These are phyloP conservation scores for Erucastrum elatum DNA, from an alignment of 345 rosid genomes.

Conservation along the genomic window DNA sequence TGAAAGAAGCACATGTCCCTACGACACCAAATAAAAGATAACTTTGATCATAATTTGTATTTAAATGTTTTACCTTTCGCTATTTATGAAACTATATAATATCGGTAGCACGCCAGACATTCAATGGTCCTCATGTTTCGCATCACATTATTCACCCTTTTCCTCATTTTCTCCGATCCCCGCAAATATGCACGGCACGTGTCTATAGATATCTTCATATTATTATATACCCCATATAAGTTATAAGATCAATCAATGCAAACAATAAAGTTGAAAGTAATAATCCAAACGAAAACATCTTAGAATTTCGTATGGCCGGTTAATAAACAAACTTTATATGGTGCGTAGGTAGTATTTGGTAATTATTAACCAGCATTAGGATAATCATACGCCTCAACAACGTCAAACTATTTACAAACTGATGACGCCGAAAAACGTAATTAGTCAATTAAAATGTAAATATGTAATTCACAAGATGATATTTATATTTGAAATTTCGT, in stretches of 20 bases:
- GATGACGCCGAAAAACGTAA: too few relatives aligned
- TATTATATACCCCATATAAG: neutral
- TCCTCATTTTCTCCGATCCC: slow-evolving; percentile 34
- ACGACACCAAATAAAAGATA: slow-evolving; percentile 19
- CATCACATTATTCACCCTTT: slow-evolving; percentile 21
- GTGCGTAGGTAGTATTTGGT: slow-evolving; percentile 12
- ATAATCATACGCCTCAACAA: slow-evolving; percentile 4
- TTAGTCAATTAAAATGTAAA: neutral
- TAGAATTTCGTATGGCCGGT: slow-evolving; percentile 17
- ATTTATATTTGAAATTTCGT: neutral
- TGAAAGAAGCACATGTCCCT: slow-evolving; percentile 33
- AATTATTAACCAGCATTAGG: slow-evolving; percentile 13
- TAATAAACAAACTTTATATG: slow-evolving; percentile 13
- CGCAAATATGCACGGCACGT: slow-evolving; percentile 29
- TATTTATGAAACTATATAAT: slow-evolving; percentile 17
- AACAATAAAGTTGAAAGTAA: slow-evolving; percentile 1
- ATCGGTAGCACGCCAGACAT: slow-evolving; percentile 43
- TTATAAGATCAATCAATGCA: neutral
- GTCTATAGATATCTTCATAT: neutral
- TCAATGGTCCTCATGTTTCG: slow-evolving; percentile 37
- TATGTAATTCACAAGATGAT: neutral
- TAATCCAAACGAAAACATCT: slow-evolving; percentile 31
- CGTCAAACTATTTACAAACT: slow-evolving; percentile 1
- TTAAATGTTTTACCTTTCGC: slow-evolving; percentile 20
- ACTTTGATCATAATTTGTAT: slow-evolving; percentile 31